phyloP scores from a whole-genome alignment of 768 basidiomycete species.

The Exsudoporus frostii region DNA sequence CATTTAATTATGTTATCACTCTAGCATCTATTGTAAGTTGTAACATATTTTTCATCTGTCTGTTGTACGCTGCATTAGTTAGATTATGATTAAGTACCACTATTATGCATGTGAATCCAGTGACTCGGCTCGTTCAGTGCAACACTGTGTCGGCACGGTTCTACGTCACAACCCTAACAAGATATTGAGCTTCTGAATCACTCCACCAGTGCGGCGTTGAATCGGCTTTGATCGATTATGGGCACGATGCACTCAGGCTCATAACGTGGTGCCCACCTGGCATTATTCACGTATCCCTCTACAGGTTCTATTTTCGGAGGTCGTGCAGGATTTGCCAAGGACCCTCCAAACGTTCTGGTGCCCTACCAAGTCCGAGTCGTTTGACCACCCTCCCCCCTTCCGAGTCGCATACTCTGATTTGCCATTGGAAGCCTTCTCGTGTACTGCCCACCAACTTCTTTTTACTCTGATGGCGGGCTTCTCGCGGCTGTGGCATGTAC shows the following conservation, averaged over 20 bases:
- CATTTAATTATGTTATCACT: background rate
- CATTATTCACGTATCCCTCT: background rate
- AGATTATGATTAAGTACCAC: too few relatives aligned
- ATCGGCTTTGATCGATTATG: constrained; percentile 17
- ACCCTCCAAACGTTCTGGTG: constrained; percentile 5
- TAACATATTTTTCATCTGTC: background rate
- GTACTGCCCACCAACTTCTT: constrained; percentile 9
- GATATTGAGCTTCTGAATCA: background rate
- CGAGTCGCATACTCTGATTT: background rate
- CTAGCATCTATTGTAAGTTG: background rate
- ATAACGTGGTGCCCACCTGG: background rate
- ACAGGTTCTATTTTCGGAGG: background rate
- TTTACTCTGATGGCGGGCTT: constrained; percentile 16
- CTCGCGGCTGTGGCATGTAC: constrained; percentile 22
- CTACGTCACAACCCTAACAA: background rate
- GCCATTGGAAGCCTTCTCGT: constrained; percentile 5
- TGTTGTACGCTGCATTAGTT: too few relatives aligned
- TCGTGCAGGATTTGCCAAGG: background rate
- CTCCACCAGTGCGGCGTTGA: constrained; percentile 9
- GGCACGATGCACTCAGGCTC: constrained; percentile 5
- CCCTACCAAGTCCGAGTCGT: background rate
- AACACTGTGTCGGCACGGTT: background rate
- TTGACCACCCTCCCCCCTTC: background rate
- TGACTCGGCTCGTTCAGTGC: background rate
- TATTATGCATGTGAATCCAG: background rate